These are phyloP conservation scores for Aspergillus unguis DNA, from an alignment of 2,329 filamentous ascomycete species.

Conservation along the genomic window DNA sequence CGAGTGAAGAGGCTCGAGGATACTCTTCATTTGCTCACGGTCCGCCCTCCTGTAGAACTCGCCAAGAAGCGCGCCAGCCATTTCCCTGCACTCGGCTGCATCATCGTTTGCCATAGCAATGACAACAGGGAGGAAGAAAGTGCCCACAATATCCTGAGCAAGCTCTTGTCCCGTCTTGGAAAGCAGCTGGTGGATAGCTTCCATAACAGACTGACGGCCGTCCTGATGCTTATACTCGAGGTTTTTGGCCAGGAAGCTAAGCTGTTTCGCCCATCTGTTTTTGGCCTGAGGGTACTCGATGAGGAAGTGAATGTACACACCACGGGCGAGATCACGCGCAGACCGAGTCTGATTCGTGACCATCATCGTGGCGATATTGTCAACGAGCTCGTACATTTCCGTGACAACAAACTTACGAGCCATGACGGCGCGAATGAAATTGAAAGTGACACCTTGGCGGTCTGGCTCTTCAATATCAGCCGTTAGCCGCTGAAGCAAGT, in stretches of 20 bases:
- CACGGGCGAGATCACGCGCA: conserved; percentile 81
- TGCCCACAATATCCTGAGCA: conserved; percentile 74
- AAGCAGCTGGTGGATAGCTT: conserved; percentile 81
- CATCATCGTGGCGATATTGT: conserved; percentile 88
- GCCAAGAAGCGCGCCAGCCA: conserved; percentile 75
- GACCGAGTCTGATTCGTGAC: conserved; percentile 90
- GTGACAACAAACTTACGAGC: conserved; percentile 81
- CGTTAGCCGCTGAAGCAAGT: conserved; percentile 75
- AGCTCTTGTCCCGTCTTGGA: conserved; percentile 79
- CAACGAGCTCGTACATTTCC: conserved; percentile 84
- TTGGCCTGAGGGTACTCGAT: conserved; percentile 92
- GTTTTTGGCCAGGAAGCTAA: conserved; percentile 85
- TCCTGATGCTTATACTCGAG: conserved; percentile 85
- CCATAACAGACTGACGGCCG: conserved; percentile 88
- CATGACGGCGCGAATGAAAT: conserved; percentile 84
- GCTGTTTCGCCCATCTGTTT: conserved; percentile 81
- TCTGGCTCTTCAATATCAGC: conserved; percentile 90
- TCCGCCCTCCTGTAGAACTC: conserved; percentile 77
- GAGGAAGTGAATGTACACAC: conserved; percentile 90
- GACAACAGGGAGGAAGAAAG: conserved; percentile 81
- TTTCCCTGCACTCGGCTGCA: conserved; percentile 75
- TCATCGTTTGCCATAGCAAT: conserved; percentile 87
- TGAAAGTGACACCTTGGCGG: conserved; percentile 89
- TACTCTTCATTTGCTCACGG: conserved; percentile 65
- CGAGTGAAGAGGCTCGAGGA: conserved; percentile 65